These are phyloP conservation scores for Saccharomycopsis fodiens DNA, from an alignment of 805 yeast genomes.

Conservation along the genomic window DNA sequence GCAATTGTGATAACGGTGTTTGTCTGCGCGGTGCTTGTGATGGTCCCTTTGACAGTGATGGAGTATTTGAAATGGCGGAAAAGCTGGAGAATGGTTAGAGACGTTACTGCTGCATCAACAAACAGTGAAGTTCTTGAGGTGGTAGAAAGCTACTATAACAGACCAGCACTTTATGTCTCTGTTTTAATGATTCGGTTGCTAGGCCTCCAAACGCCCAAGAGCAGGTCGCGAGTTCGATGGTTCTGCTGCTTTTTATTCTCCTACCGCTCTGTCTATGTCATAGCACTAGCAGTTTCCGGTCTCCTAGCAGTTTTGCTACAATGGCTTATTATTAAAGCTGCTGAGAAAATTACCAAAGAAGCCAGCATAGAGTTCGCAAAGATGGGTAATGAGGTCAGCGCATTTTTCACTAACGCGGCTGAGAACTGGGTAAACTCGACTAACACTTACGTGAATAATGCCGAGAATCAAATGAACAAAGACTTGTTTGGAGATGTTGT, in stretches of 20 bases:
- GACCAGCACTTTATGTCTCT: slow-evolving; percentile 17
- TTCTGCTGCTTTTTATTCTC: slow-evolving; percentile 40
- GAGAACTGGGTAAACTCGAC: slow-evolving; percentile 48
- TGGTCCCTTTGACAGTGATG: slow-evolving; percentile 36
- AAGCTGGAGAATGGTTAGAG: slow-evolving; percentile 29
- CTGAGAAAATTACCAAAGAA: slow-evolving; percentile 22
- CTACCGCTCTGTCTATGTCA: slow-evolving; percentile 39
- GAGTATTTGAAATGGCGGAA: slow-evolving; percentile 45
- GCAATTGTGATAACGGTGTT: slow-evolving; percentile 33
- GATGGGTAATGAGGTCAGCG: slow-evolving; percentile 17
- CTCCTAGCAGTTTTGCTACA: slow-evolving; percentile 48
- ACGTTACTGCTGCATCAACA: slow-evolving; percentile 7
- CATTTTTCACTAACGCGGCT: slow-evolving; percentile 18
- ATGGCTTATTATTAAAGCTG: slow-evolving; percentile 33
- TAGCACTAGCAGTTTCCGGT: slow-evolving; percentile 53
- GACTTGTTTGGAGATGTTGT: slow-evolving; percentile 61
- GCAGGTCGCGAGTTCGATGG: slow-evolving; percentile 29
- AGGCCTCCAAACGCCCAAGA: background rate
- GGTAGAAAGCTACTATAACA: slow-evolving; percentile 12
- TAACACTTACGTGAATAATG: slow-evolving; percentile 42
- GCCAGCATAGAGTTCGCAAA: slow-evolving; percentile 7
- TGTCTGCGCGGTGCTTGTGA: slow-evolving; percentile 28
- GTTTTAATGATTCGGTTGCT: slow-evolving; percentile 2
- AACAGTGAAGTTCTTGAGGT: slow-evolving; percentile 15
- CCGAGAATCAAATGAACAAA: slow-evolving; percentile 50